Conservation (phyloP, 2,329 filamentous ascomycete species). For the Alternaria arborescens region DNA sequence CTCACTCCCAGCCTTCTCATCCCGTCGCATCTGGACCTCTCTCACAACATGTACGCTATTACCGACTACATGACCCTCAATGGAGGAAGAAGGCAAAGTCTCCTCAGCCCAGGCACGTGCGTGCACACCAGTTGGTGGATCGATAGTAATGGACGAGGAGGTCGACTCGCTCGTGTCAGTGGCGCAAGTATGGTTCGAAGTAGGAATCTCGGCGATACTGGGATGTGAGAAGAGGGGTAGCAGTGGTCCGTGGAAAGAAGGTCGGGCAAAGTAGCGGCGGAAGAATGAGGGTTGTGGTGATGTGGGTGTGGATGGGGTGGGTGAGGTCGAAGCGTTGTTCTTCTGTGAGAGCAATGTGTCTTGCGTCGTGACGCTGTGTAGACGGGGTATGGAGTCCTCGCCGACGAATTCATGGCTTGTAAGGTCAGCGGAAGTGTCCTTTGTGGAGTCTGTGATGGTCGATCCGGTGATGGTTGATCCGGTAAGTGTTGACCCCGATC, state of each 20-base stretch:
- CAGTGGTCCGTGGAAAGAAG: slow-evolving; percentile 8
- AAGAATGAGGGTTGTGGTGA: slow-evolving; percentile 23
- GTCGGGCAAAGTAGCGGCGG: slow-evolving; percentile 28
- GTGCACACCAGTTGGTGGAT: slow-evolving; percentile 20
- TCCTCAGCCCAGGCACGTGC: slow-evolving; percentile 38
- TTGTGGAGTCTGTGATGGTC: slow-evolving; percentile 20
- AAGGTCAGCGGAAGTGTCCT: slow-evolving; percentile 14
- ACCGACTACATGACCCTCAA: neutral
- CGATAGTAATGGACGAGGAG: neutral
- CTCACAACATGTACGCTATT: slow-evolving; percentile 36
- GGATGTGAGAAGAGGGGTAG: slow-evolving; percentile 31
- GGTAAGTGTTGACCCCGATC: slow-evolving; percentile 22
- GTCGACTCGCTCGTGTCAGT: neutral
- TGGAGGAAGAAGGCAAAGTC: neutral
- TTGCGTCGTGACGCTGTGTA: slow-evolving; percentile 23
- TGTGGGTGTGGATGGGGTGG: neutral
- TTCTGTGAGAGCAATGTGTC: slow-evolving; percentile 6
- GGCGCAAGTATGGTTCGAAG: too few species aligned
- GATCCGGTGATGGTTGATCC: slow-evolving; percentile 24
- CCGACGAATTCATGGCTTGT: slow-evolving; percentile 24
- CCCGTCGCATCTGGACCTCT: slow-evolving; percentile 34
- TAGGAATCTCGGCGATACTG: slow-evolving; percentile 8
- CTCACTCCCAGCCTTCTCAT: slow-evolving; percentile 10
- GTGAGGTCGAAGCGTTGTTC: neutral
- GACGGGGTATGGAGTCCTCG: neutral